Percentiles rank a stretch among this genome's conserved stretches.
Evolutionary conservation across 1,139 yeast genomes (phyloP).

Genomic region (Magnusiomyces clavatus): DNA sequence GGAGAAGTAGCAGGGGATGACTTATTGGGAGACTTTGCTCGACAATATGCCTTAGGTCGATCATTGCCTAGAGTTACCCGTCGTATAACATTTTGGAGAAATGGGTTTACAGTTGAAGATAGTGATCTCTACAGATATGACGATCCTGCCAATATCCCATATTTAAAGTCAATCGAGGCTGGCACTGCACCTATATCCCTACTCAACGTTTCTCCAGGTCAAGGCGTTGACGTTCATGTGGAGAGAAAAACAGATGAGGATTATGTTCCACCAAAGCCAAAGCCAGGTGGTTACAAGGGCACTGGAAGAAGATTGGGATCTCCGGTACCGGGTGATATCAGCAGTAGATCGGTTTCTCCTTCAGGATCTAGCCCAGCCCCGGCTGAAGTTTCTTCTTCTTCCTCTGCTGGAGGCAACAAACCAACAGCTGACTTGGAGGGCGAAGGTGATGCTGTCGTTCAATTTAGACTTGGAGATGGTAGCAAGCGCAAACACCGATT

Average conservation of each 20-base stretch:
- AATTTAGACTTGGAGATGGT: conserved; percentile 82
- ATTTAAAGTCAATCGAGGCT: conserved; percentile 70
- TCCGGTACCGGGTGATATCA: conserved; percentile 66
- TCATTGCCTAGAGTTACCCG: conserved; percentile 24
- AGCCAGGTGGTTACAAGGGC: conserved; percentile 69
- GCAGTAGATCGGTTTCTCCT: conserved; percentile 18
- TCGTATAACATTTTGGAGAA: conserved; percentile 90
- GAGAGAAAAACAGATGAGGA: conserved; percentile 74
- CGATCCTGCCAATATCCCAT: conserved; percentile 75
- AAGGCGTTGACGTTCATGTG: conserved; percentile 94
- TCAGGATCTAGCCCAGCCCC: conserved; percentile 19
- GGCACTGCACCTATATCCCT: conserved; percentile 92
- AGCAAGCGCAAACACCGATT: conserved; percentile 59
- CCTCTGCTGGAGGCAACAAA: conserved; percentile 12
- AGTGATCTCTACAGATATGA: conserved; percentile 82
- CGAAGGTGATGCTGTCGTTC: conserved; percentile 68
- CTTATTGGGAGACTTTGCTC: conserved; percentile 8
- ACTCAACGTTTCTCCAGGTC: conserved; percentile 78
- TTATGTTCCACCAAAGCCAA: conserved; percentile 62
- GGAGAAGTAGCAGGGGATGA: conserved; percentile 19
- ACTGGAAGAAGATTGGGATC: conserved; percentile 86
- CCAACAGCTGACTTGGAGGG: conserved; percentile 31
- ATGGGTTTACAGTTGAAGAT: conserved; percentile 92
- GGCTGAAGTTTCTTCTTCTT: conserved; percentile 14
- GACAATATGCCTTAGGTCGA: conserved; percentile 27